Conservation (phyloP, 305 asterid species). For the Andrographis paniculata region DNA sequence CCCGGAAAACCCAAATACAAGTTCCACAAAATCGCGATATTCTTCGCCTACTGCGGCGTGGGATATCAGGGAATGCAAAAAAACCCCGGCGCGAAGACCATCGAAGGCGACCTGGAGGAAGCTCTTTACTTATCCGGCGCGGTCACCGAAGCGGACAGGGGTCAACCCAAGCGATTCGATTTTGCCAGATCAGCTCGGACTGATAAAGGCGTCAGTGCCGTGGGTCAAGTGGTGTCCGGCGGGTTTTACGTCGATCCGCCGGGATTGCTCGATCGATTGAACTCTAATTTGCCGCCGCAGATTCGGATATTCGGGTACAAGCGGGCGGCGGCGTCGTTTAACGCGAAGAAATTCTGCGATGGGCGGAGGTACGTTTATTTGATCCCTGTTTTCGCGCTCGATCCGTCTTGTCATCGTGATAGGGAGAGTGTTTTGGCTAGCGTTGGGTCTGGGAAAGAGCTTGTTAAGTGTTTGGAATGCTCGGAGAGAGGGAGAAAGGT, state of each 20-base stretch:
- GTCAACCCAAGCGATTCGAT: constrained; percentile 49
- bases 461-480: constrained; percentile 74
- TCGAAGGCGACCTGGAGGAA: constrained; percentile 93
- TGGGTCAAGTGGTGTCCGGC: constrained; percentile 93
- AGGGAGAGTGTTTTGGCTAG: constrained; percentile 86
- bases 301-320: constrained; percentile 74
- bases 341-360: constrained; percentile 89
- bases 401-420: constrained; percentile 76
- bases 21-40: constrained; percentile 82
- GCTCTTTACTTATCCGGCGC: constrained; percentile 73
- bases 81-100: constrained; percentile 95
- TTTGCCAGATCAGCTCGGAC: constrained; percentile 91
- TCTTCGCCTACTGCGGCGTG: constrained; percentile 87
- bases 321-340: constrained; percentile 59
- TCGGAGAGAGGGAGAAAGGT: constrained; percentile 93
- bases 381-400: constrained; percentile 83
- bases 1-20: constrained; percentile 48
- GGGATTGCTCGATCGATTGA: constrained; percentile 68
- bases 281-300: constrained; percentile 53
- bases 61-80: constrained; percentile 97
- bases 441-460: constrained; percentile 60
- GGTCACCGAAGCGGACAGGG: constrained; percentile 71
- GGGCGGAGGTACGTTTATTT: constrained; percentile 79
- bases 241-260: constrained; percentile 78
- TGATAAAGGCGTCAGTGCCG: constrained; percentile 93